Base-by-base conservation (phyloP, 345 rosid species). In the Kernera saxatilis region DNA sequence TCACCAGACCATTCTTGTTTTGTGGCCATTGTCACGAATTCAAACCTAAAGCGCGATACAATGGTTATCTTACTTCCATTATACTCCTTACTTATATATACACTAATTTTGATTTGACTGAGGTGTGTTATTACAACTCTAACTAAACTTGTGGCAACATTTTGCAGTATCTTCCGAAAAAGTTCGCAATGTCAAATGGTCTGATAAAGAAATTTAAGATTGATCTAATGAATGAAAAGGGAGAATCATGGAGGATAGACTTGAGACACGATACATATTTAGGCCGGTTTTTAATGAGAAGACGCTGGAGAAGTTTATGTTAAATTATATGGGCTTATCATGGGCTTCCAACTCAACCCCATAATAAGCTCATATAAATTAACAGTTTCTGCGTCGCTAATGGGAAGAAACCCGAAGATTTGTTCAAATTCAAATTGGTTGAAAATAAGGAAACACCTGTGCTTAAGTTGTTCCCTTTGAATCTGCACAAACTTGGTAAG, bases 281-380 rank as follows among this genome's bases (percentile, higher is more conserved):
- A 6, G 15, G 13, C 5, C 30, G 41, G 41, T 70, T 29, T 49
- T 36, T 59, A 32, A 70, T 70, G 29, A 60, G 50, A 43, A n/a
- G 30, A 5, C 68, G 74, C 32, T 70, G 60, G 75, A 70, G 60
- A 70, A 70, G 75, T 14, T n/a, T n/a, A n/a, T n/a, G n/a, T n/a
- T n/a, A n/a, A n/a, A n/a, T n/a, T n/a, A n/a, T n/a, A n/a, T n/a
- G n/a, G n/a, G n/a, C n/a, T n/a, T n/a, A n/a, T n/a, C n/a, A n/a
- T n/a, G n/a, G n/a, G n/a, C n/a, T n/a, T n/a, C n/a, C n/a, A n/a
- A n/a, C n/a, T n/a, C n/a, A n/a, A n/a, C n/a, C n/a, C n/a, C n/a
- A n/a, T n/a, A n/a, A n/a, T n/a, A n/a, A n/a, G n/a, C n/a, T n/a
- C n/a, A n/a, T n/a, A n/a, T n/a, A n/a, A n/a, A n/a, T n/a, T n/a